Evolutionary conservation across 345 rosid species (phyloP), one percentile per base, ranked within the genome.

Genomic region (Hibiscus mutabilis): DNA sequence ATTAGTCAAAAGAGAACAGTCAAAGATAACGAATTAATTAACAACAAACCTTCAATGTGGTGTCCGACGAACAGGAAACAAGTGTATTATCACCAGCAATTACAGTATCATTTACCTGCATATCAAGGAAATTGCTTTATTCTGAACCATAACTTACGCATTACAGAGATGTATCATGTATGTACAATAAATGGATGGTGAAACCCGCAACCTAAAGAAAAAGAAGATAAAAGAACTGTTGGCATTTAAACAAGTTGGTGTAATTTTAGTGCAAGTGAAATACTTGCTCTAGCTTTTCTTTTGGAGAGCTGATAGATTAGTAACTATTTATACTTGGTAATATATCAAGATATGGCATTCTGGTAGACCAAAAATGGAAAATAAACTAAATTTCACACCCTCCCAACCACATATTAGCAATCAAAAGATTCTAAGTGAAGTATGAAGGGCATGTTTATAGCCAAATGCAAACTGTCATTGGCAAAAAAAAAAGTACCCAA

Each of bases 21-120:
- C 16, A 57, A 24, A 22, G 12, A 74, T 21, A 58, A 62, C 24
- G 53, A 1, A 16, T n/a, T 22, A 21, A 69, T 22, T 55, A 40
- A 76, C 22, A 52, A 60, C 81, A 77, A 73, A 92, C 99, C 99
- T 92, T 96, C 76, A 96, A 86, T 2, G 98, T 92, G 49, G 98
- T 84, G 78, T 96, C 98, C 25, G 98, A 92, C 60, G 96, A 96
- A 78, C 99, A 96, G 68, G 98, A 92, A 75, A 96, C 93, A 69
- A 92, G 96, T 47, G 91, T 86, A 75, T 75, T 89, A 71, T 91
- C 95, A 74, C 97, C 89, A 29, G 74, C 88, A 79, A 91, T 77
- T 74, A 91, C 86, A 66, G 83, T 88, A 70, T 92, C 99, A 81
- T 96, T 96, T 74, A 96, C 98, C 99, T 96, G 83, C 73, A 75